A percentile compares a stretch with the other conserved stretches of the same genome.
Evolutionary conservation across 2,329 filamentous ascomycete species (phyloP).

Genomic region (Aspergillus sp.): DNA sequence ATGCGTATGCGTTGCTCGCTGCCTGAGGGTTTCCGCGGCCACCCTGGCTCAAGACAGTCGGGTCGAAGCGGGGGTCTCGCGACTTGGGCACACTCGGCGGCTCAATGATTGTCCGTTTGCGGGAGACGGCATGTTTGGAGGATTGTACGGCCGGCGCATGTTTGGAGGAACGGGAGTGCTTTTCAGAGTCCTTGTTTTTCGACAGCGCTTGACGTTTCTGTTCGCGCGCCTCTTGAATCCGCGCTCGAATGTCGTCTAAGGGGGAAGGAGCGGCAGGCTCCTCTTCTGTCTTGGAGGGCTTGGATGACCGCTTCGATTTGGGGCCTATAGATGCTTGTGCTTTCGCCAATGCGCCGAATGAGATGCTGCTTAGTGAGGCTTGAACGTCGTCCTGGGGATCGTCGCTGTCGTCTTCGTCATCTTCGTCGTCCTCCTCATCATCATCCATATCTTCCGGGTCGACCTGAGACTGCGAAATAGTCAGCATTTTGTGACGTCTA

Average conservation of each 20-base stretch:
- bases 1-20: conserved; percentile 76
- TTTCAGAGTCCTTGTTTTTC: conserved; percentile 24
- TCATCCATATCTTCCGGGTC: conserved; percentile 38
- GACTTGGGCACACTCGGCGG: conserved; percentile 58
- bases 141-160: conserved; percentile 84
- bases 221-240: conserved; percentile 47
- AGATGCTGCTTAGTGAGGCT: conserved; percentile 61
- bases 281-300: conserved; percentile 16
- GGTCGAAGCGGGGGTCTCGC: conserved; percentile 88
- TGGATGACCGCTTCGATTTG: conserved; percentile 36
- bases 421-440: conserved; percentile 40
- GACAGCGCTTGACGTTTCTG: conserved; percentile 41
- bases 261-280: conserved; percentile 29
- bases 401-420: conserved; percentile 39
- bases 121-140: conserved; percentile 79
- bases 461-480: conserved; percentile 18
- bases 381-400: conserved; percentile 41
- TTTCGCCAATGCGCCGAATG: conserved; percentile 87
- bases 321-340: conserved; percentile 70
- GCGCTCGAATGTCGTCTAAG: conserved; percentile 41
- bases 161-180: conserved; percentile 66
- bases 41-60: conserved; percentile 50
- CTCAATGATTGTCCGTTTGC: conserved; percentile 72
- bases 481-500: neutral
- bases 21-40: conserved; percentile 42